phyloP scores from a whole-genome alignment of 2,329 filamentous ascomycete genomes.

The Colletotrichum tofieldiae region DNA sequence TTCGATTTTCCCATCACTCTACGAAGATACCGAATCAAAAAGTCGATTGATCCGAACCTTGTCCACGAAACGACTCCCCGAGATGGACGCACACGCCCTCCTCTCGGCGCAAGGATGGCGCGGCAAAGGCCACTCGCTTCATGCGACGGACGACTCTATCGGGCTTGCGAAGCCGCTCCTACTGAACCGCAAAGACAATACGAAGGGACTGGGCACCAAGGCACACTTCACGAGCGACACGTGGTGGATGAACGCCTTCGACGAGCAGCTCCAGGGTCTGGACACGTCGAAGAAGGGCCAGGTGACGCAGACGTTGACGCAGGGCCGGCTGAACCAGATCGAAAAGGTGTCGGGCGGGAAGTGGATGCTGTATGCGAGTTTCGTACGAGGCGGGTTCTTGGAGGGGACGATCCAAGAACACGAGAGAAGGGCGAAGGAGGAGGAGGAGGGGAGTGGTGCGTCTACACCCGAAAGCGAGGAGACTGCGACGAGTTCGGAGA shows the following conservation, averaged over 20 bases:
- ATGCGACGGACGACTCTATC: slow-evolving; percentile 78
- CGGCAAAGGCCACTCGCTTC: slow-evolving; percentile 89
- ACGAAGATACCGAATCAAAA: neutral
- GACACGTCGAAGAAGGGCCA: slow-evolving; percentile 73
- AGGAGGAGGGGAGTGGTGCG: slow-evolving; percentile 42
- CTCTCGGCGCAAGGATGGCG: slow-evolving; percentile 92
- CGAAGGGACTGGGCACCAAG: slow-evolving; percentile 85
- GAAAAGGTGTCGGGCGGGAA: slow-evolving; percentile 67
- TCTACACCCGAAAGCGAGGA: slow-evolving; percentile 45
- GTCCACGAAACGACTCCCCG: neutral
- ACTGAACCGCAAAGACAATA: slow-evolving; percentile 86
- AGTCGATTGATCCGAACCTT: neutral
- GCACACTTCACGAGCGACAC: slow-evolving; percentile 80
- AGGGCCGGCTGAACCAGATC: slow-evolving; percentile 70
- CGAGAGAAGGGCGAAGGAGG: slow-evolving; percentile 42
- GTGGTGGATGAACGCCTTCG: slow-evolving; percentile 98
- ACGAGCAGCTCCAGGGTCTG: slow-evolving; percentile 88
- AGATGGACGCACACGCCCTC: slow-evolving; percentile 88
- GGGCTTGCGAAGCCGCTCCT: slow-evolving; percentile 89
- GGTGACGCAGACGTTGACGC: slow-evolving; percentile 70
- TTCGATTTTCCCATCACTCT: neutral
- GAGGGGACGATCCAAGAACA: slow-evolving; percentile 74
- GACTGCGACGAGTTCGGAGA: slow-evolving; percentile 32
- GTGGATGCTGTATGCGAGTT: slow-evolving; percentile 84
- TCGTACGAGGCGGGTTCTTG: slow-evolving; percentile 86